Conservation (phyloP, 108 stramenopile species). For the Nitzschia palea region DNA sequence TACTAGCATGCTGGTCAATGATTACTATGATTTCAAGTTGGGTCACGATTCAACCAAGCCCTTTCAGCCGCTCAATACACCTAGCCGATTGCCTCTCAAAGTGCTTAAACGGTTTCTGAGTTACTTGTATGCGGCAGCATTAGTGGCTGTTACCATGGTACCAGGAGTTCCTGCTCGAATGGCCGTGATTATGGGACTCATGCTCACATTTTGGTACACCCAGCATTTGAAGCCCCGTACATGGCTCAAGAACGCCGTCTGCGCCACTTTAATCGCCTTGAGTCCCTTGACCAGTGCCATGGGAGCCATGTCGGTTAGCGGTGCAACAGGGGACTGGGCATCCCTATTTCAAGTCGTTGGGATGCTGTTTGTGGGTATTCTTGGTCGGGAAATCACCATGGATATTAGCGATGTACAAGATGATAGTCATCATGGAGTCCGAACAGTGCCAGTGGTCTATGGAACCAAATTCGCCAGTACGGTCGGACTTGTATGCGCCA, state of each 20-base stretch:
- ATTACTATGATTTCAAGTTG: conserved; percentile 71
- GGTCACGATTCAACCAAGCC: conserved; percentile 44
- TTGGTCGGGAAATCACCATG: conserved; percentile 73
- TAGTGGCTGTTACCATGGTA: conserved; percentile 50
- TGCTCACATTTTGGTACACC: conserved; percentile 73
- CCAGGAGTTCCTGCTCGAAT: conserved; percentile 58
- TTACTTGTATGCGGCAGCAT: conserved; percentile 29
- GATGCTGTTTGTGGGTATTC: conserved; percentile 35
- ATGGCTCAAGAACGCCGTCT: conserved; percentile 74
- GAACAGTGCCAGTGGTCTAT: conserved; percentile 67
- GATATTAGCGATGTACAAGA: conserved; percentile 63
- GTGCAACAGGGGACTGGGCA: neutral
- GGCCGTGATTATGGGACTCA: conserved; percentile 52
- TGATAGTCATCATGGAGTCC: conserved; percentile 47
- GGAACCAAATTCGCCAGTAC: conserved; percentile 45
- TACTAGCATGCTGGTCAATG: conserved; percentile 78
- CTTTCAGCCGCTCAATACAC: conserved; percentile 26
- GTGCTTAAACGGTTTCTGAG: conserved; percentile 47
- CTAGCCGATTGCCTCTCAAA: conserved; percentile 27
- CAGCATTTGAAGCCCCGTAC: conserved; percentile 73
- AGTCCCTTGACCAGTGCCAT: conserved; percentile 61
- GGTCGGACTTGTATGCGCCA: neutral
- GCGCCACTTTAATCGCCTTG: conserved; percentile 62
- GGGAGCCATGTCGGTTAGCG: conserved; percentile 26
- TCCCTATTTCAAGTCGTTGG: neutral